A percentile compares a stretch with the other conserved stretches of the same genome.
These are phyloP conservation scores for Aspergillus wentii DNA, from an alignment of 495 filamentous ascomycete genomes.

Conservation along the genomic window DNA sequence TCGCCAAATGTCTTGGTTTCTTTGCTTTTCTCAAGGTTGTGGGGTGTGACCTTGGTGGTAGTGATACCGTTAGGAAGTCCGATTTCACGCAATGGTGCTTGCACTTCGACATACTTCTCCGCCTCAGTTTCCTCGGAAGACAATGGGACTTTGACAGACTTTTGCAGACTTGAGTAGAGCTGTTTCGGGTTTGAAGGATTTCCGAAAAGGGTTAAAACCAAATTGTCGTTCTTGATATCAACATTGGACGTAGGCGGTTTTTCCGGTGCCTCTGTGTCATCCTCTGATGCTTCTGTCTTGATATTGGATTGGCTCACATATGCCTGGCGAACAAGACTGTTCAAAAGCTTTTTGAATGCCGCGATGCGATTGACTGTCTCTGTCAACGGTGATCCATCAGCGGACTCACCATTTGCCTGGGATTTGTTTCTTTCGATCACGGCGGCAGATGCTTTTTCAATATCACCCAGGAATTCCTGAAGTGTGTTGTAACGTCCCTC, in stretches of 20 bases:
- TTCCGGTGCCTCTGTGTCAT: slow-evolving; percentile 30
- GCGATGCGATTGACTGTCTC: slow-evolving; percentile 37
- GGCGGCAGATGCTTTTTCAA: slow-evolving; percentile 42
- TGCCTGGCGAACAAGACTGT: slow-evolving; percentile 42
- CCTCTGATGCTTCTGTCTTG: slow-evolving; percentile 35
- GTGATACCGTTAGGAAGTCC: slow-evolving; percentile 70
- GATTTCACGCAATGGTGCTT: slow-evolving; percentile 51
- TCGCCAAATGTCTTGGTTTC: slow-evolving; percentile 64
- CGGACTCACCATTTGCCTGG: slow-evolving; percentile 22
- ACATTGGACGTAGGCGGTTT: slow-evolving; percentile 16
- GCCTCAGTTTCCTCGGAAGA: slow-evolving; percentile 32
- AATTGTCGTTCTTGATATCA: slow-evolving; percentile 39
- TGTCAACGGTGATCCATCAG: slow-evolving; percentile 29
- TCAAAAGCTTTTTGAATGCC: slow-evolving; percentile 46
- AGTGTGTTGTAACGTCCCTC: slow-evolving; percentile 38
- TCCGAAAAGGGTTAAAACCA: slow-evolving; percentile 64
- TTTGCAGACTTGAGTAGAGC: slow-evolving; percentile 77
- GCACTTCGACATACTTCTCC: slow-evolving; percentile 42
- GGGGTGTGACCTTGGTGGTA: slow-evolving; percentile 62
- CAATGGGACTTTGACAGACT: slow-evolving; percentile 33
- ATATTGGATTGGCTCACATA: slow-evolving; percentile 31
- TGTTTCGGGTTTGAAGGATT: slow-evolving; percentile 68
- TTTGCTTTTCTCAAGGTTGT: slow-evolving; percentile 37
- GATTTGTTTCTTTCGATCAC: slow-evolving; percentile 40
- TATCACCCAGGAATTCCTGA: slow-evolving; percentile 45